Evolutionary conservation across 1,284 basidiomycete genomes (phyloP), one percentile per base, ranked within the genome.

Genomic region (Cutaneotrichosporon sp.): DNA sequence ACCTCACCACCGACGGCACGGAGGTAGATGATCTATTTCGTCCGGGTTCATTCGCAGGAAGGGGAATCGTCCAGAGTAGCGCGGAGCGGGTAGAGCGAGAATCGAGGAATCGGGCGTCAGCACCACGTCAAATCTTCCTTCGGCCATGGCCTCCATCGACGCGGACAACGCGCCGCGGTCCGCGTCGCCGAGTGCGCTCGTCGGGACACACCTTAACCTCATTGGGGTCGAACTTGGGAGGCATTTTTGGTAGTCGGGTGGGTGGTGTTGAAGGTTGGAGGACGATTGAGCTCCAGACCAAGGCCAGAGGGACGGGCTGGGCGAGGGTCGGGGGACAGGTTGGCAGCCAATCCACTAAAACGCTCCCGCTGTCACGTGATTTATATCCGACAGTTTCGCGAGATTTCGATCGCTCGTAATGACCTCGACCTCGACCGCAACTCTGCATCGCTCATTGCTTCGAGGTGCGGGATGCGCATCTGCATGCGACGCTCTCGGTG

Each of bases 1-100:
- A 98, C 91, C 82, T 98, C 96, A 85, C 96, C 96, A 81, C 96
- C 96, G 61, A 90, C 94, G 60, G 93, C 93, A 72, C 96, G 87
- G 77, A 98, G 88, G 85, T 96, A 93, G 84, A 98, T 98, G 81
- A 97, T 92, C 75, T 76, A 52, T 65, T 38, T 38, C 17, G 25
- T 25, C 41, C n/a, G 24, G 14, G 35, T 38, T 17, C n/a, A 20
- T 38, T 38, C 38, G 38, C 38, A 22, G 7, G 38, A 5, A 41
- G 22, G 16, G 38, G 10, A 26, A 19, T 14, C 25, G 26, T 16
- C 14, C 12, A 41, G 10, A n/a, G n/a, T n/a, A n/a, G 16, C 33
- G 47, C 20, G 8, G 11, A 26, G 17, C 17, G n/a, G 39, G 24
- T 24, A 48, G 10, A n/a, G 46, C 12, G 46, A 11, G 27, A 19